Percentiles rank a stretch among this genome's conserved stretches.
Evolutionary conservation across 768 basidiomycete genomes (phyloP).

Genomic region (Mycena belliarum): DNA sequence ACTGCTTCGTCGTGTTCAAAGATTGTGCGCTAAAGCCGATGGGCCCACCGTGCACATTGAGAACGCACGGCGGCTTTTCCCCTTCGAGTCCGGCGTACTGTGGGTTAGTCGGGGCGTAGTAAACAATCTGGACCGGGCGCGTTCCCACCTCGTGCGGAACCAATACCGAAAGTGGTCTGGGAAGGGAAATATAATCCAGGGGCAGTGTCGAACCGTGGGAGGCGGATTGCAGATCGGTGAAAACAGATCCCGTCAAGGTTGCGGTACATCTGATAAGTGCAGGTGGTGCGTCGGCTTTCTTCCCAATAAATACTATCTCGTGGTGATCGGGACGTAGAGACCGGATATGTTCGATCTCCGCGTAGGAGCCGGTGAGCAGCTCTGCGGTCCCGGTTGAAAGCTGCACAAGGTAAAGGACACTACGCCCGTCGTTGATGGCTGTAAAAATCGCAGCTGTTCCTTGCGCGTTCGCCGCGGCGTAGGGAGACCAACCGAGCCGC

Average conservation of each 20-base stretch:
- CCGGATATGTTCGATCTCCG: conserved; percentile 39
- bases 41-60: conserved; percentile 74
- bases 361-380: conserved; percentile 37
- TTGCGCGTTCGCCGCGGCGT: conserved; percentile 42
- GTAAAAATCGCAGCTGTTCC: conserved; percentile 37
- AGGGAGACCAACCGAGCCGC: conserved; percentile 49
- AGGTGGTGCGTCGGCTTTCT: conserved; percentile 38
- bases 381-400: conserved; percentile 29
- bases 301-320: conserved; percentile 45
- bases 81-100: conserved; percentile 48
- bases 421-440: conserved; percentile 43
- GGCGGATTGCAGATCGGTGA: conserved; percentile 3
- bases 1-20: conserved; percentile 57
- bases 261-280: conserved; percentile 39
- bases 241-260: conserved; percentile 23
- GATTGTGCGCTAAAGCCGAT: conserved; percentile 49
- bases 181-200: conserved; percentile 41
- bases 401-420: conserved; percentile 42
- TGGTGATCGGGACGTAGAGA: conserved; percentile 30
- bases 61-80: conserved; percentile 69
- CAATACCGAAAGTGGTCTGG: conserved; percentile 46
- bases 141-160: conserved; percentile 26
- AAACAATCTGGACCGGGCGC: conserved; percentile 59
- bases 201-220: conserved; percentile 15
- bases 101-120: conserved; percentile 69